Evolutionary conservation across 1,284 basidiomycete species (phyloP), one percentile per base, ranked within the genome.

Genomic region (Mycena citricolor): DNA sequence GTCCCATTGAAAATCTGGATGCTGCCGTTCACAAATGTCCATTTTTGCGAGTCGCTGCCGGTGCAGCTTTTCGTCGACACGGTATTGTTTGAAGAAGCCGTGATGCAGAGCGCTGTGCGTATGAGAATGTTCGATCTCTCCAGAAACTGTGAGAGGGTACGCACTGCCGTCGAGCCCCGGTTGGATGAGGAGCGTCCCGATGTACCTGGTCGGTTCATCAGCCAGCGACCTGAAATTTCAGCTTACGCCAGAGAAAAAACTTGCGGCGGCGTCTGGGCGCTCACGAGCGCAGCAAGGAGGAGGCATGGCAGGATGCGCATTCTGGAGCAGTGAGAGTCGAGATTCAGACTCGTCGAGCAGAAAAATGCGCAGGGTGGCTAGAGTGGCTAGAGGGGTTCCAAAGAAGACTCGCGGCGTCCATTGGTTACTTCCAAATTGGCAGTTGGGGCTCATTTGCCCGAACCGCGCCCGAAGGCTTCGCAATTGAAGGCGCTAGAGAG

Each of bases 11-110:
- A 75, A 19, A 73, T 55, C 38, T 64, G 65, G 38, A 77, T 62
- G 34, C 51, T 58, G n/a, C 70, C 69, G 28, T 59, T 61, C 4
- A 52, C 53, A 54, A 77, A 76, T 10, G 63, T 64, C 73, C 74
- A 77, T 45, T 69, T 61, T 53, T 77, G 74, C 11, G 65, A 54
- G 12, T 59, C 52, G 20, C 66, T 54, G 10, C 68, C 70, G 6
- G 64, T 69, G 57, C 76, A 78, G 7, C 62, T 46, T 51, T 71
- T 64, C 41, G 77, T 62, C 4, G 66, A 69, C 44, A 77, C 72
- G 19, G 56, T 25, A 19, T 56, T 54, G 57, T 77, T 72, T 12
- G 68, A 69, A 1, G 68, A 60, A 4, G 73, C 74, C 11, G 73
- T 76, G 50, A 77, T 48, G 54, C 20, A 24, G 31, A 32, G 26